Base-by-base conservation (phyloP, 495 filamentous ascomycete genomes). In the Aspergillus asperescens region DNA sequence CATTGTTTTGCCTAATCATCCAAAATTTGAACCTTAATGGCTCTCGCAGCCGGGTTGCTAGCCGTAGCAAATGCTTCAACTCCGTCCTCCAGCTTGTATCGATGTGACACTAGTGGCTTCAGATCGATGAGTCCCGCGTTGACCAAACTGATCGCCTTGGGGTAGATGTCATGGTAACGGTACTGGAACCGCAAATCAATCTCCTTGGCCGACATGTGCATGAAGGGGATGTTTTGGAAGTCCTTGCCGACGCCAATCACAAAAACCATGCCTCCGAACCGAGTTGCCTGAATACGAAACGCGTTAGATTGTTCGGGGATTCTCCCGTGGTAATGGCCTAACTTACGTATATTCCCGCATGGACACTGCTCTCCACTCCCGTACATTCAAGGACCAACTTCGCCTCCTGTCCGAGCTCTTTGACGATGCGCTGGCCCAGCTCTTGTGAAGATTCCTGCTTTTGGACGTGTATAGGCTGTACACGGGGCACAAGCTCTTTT, bases 81-180 rank as follows among this genome's bases (percentile, higher is more conserved):
- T 16, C 55, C 55, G 5, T 58, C 59, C 23, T 55, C 55, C 40
- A 61, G 22, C 24, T 27, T 19, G 32, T 43, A 61, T 32, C 48
- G 42, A 66, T 90, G 87, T 8, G 87, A 90, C 18, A 91, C 77
- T 24, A 88, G 62, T 15, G 71, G 71, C 56, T 74, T 79, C 27
- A 80, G 61, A 49, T 83, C 68, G 19, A 81, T 25, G 12, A 80
- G 63, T 1, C 69, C 73, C 9, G 74, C 69, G n/a, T 49, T 34
- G 2, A 56, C 51, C 5, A 69, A 16, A 37, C 59, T 29, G 38
- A 83, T 78, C 2, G 71, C 75, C 19, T 72, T 71, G 12, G 77
- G 79, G 71, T 79, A 83, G 12, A 77, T 80, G 52, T 81, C 76
- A 23, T 66, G 64, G 50, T 81, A 83, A 9, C 80, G 67, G 50